Evolutionary conservation across 306 rosid species (phyloP), one percentile per base, ranked within the genome.

Genomic region (Cyclanthera cordifolia): DNA sequence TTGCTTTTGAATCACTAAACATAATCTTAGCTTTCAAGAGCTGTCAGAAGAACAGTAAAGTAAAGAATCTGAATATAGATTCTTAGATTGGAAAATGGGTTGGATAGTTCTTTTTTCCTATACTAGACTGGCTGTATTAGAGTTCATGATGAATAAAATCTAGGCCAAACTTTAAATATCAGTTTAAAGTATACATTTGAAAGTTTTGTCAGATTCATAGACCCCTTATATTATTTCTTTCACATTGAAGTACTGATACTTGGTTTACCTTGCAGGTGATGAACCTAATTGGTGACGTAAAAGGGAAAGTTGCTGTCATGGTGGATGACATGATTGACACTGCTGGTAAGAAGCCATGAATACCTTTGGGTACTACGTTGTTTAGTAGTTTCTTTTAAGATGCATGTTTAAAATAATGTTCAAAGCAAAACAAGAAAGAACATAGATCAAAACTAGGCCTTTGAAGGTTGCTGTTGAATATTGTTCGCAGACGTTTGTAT

Each of bases 241-340:
- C 69, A 61, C 20, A 21, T 64, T 6, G 3, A 34, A 34, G 41
- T 64, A 23, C 34, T 13, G 3, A 21, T 64, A 19, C 8, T 64
- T 43, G 21, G 21, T 64, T 24, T 65, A 45, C 70, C 61, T 27
- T 54, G 72, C 82, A 93, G 96, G 99, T 93, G 76, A 90, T 93
- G 99, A 93, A 93, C 76, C 81, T 93, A 72, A 93, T 93, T 72
- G 96, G 99, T 37, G 99, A 93, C 76, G 99, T 93, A 10, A 90
- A 82, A 78, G 99, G 95, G 73, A 93, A 93, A 81, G 96, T 93
- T 83, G 99, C 99, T 1, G 94, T 93, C 51, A 93, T 90, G 99
- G 88, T 90, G 80, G 99, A 93, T 78, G 99, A 93, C 75, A 93
- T 93, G 96, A 93, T 93, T 74, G 99, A 93, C 85, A 93, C 99